A percentile compares a stretch with the other conserved stretches of the same genome.
Evolutionary conservation across 805 yeast species (phyloP).

Genomic region (Ogataea saltuana): DNA sequence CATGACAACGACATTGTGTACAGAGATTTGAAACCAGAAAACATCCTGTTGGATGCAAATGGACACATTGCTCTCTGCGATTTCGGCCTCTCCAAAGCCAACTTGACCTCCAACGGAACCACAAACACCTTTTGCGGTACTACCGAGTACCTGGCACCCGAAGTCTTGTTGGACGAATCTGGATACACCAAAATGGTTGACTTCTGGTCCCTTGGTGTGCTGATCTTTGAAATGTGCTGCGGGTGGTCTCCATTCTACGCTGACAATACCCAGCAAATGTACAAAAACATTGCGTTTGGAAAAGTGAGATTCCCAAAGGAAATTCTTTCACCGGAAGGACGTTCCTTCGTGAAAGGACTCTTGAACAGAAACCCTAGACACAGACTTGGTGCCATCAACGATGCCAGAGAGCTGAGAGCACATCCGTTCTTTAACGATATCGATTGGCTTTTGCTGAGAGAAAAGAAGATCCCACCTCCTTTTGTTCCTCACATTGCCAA

Average conservation of each 20-base stretch:
- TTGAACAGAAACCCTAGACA: conserved; percentile 95
- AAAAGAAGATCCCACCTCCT: conserved; percentile 91
- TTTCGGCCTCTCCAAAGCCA: conserved; percentile 95
- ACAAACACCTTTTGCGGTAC: conserved; percentile 98
- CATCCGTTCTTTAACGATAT: conserved; percentile 91
- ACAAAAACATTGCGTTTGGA: conserved; percentile 97
- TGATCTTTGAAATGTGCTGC: conserved; percentile 98
- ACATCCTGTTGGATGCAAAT: conserved; percentile 90
- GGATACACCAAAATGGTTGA: conserved; percentile 99
- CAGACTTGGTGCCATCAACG: conserved; percentile 86
- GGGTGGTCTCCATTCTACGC: conserved; percentile 99
- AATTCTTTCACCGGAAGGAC: conserved; percentile 87
- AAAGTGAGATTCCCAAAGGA: conserved; percentile 97
- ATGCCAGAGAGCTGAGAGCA: conserved; percentile 87
- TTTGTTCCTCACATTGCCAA: conserved; percentile 90
- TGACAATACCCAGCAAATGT: conserved; percentile 97
- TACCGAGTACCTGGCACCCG: conserved; percentile 97
- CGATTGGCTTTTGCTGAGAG: conserved; percentile 80
- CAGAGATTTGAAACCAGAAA: conserved; percentile 96
- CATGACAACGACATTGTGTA: conserved; percentile 96
- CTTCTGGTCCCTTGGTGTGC: conserved; percentile 96
- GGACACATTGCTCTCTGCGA: conserved; percentile 98
- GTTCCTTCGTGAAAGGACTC: conserved; percentile 93
- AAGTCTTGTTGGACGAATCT: conserved; percentile 88
- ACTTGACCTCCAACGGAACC: conserved; percentile 79